A percentile compares a stretch with the other conserved stretches of the same genome.
These are phyloP conservation scores for Diaporthe eres DNA, from an alignment of 2,329 filamentous ascomycete species.

Conservation along the genomic window DNA sequence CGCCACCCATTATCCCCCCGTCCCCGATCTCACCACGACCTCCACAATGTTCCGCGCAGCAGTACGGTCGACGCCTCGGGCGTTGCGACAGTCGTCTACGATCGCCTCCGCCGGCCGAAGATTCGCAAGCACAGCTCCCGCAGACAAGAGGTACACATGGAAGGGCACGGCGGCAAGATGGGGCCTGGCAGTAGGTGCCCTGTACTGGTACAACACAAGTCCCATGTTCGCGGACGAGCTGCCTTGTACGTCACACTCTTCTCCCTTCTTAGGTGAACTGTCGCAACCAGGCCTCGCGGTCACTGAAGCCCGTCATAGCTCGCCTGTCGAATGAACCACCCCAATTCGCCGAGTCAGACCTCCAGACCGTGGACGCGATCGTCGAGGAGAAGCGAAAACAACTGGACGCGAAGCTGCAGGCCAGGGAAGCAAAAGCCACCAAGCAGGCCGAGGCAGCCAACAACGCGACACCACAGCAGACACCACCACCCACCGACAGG, in stretches of 20 bases:
- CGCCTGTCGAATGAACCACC: constrained; percentile 59
- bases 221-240: constrained; percentile 88
- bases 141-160: constrained; percentile 82
- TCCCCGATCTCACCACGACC: background rate
- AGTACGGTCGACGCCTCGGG: constrained; percentile 63
- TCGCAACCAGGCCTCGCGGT: constrained; percentile 23
- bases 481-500: constrained; percentile 48
- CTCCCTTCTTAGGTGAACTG: background rate
- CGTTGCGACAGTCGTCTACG: constrained; percentile 58
- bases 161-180: constrained; percentile 82
- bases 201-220: constrained; percentile 97
- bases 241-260: constrained; percentile 68
- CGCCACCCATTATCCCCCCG: constrained; percentile 25
- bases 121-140: constrained; percentile 68
- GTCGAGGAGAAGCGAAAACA: constrained; percentile 74
- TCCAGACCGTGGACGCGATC: constrained; percentile 77
- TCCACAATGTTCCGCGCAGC: constrained; percentile 67
- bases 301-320: constrained; percentile 45
- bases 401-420: constrained; percentile 52
- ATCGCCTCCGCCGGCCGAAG: constrained; percentile 60
- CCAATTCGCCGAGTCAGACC: constrained; percentile 68
- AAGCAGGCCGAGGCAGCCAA: constrained; percentile 48
- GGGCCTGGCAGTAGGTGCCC: constrained; percentile 79
- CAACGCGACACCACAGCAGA: constrained; percentile 44
- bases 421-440: constrained; percentile 40